phyloP scores from a whole-genome alignment of 306 rosid species.

The Castanospermum australe region DNA sequence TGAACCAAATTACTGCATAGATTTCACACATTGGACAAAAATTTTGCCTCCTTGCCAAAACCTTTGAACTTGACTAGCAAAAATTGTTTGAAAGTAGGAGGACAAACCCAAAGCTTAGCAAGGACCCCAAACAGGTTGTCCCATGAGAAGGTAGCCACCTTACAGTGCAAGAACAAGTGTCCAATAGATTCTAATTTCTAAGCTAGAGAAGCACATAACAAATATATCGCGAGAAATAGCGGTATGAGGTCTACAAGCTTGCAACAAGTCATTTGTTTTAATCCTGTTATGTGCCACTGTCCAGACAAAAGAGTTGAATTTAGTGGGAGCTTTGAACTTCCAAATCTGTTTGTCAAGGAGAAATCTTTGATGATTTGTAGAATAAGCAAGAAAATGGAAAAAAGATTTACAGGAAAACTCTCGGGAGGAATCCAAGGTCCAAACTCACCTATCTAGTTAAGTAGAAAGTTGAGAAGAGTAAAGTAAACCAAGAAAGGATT shows the following conservation, averaged over 20 bases:
- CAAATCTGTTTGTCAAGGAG: not conserved
- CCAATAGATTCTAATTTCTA: not conserved
- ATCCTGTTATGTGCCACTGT: not conserved
- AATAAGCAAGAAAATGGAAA: too few relatives aligned
- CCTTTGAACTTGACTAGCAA: too few relatives aligned
- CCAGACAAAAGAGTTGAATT: not conserved
- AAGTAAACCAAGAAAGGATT: too few relatives aligned
- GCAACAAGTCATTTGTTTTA: not conserved
- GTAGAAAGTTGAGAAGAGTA: too few relatives aligned
- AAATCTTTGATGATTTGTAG: not conserved
- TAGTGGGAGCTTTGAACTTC: not conserved
- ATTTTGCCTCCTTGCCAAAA: too few relatives aligned
- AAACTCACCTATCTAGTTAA: too few relatives aligned
- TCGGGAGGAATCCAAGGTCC: too few relatives aligned
- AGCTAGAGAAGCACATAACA: not conserved
- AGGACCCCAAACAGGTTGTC: not conserved
- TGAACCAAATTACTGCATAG: not conserved
- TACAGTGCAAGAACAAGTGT: too few relatives aligned
- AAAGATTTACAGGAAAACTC: too few relatives aligned
- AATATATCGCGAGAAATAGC: not conserved
- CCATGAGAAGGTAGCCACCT: too few relatives aligned
- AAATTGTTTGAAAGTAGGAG: not conserved
- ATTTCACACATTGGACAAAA: not conserved
- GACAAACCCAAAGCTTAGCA: not conserved
- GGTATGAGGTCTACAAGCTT: not conserved